phyloP scores from a whole-genome alignment of 305 asterid species.

The Fraxinus platypoda region DNA sequence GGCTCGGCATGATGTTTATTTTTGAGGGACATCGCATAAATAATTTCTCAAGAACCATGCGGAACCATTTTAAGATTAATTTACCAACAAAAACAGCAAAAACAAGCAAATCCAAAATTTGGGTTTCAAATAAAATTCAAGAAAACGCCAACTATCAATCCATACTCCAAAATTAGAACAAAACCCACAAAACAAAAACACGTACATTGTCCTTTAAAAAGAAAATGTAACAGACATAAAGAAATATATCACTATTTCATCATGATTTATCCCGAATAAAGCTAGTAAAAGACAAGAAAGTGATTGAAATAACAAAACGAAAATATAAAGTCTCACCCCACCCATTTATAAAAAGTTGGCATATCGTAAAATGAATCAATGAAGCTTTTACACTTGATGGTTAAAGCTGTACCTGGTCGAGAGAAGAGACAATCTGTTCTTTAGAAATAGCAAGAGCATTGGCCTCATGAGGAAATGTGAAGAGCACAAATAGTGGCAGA shows the following conservation, averaged over 20 bases:
- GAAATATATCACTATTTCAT: neutral
- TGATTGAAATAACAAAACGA: neutral
- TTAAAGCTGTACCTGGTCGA: constrained; percentile 58
- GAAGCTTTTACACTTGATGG: neutral
- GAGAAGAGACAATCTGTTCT: constrained; percentile 82
- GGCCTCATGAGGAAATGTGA: constrained; percentile 62
- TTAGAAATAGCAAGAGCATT: constrained; percentile 65
- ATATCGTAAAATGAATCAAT: neutral
- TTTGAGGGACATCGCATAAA: neutral
- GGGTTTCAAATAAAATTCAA: neutral
- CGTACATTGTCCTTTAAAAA: neutral
- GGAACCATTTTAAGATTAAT: neutral
- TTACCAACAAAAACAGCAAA: neutral
- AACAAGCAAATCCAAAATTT: constrained; percentile 11
- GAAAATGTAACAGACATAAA: neutral
- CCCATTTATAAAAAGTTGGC: neutral
- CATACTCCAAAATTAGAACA: neutral
- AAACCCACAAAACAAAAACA: neutral
- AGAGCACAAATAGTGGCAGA: constrained; percentile 55
- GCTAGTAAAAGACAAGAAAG: neutral
- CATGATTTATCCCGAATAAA: neutral
- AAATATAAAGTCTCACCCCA: neutral
- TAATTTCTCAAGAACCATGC: neutral
- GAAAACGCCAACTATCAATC: neutral
- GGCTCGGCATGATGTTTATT: neutral